Conservation (phyloP, 1,139 yeast genomes). For the Wickerhamiella pararugosa region DNA sequence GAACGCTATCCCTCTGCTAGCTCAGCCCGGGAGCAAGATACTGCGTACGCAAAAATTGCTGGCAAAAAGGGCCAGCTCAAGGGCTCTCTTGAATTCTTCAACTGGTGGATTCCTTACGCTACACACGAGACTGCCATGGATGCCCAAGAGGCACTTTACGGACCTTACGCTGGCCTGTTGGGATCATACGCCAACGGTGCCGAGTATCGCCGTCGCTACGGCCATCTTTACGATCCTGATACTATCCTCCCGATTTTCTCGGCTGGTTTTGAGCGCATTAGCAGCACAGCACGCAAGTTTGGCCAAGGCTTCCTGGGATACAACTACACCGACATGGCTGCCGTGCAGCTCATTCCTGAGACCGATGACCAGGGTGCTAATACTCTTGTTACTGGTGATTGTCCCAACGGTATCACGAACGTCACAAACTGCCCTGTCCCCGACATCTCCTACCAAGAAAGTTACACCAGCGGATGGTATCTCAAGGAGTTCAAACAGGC, state of each 20-base stretch:
- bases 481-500: conserved; percentile 26
- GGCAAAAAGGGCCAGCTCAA: conserved; percentile 16
- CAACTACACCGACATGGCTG: conserved; percentile 25
- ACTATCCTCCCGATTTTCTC: conserved; percentile 26
- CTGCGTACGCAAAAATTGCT: conserved; percentile 17
- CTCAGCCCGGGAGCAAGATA: conserved; percentile 13
- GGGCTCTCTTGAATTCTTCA: conserved; percentile 27
- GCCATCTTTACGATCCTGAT: conserved; percentile 25
- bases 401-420: conserved; percentile 15
- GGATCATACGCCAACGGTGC: conserved; percentile 23
- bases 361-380: conserved; percentile 28
- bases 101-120: conserved; percentile 25
- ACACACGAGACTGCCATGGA: conserved; percentile 16
- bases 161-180: conserved; percentile 27
- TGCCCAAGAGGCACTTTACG: conserved; percentile 21
- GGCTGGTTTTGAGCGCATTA: conserved; percentile 28
- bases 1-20: conserved; percentile 41
- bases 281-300: conserved; percentile 28
- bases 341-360: conserved; percentile 28
- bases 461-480: conserved; percentile 9
- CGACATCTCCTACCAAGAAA: conserved; percentile 1
- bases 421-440: conserved; percentile 14
- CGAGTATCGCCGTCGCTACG: conserved; percentile 25
- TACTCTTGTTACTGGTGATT: conserved; percentile 21
- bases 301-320: conserved; percentile 30